Evolutionary conservation across 2,329 filamentous ascomycete species (phyloP).

Genomic region (Cyphellophora europaea): DNA sequence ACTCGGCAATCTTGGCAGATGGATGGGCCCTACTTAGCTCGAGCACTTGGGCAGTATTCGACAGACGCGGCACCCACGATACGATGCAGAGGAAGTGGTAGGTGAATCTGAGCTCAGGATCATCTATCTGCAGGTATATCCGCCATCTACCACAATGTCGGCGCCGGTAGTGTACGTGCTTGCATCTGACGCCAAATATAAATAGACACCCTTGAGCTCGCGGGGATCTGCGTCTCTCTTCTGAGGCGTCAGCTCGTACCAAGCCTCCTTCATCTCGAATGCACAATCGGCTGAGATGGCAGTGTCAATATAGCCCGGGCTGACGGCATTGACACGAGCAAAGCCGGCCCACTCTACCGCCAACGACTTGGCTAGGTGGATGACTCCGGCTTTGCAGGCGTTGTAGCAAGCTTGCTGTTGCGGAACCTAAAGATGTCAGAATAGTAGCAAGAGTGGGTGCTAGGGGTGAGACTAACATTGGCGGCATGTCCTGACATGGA

Average conservation of each 20-base stretch:
- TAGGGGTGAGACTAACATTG: conserved; percentile 45
- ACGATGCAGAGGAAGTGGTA: too few species aligned
- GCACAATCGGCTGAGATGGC: conserved; percentile 46
- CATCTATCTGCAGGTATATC: too few species aligned
- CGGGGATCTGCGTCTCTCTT: conserved; percentile 57
- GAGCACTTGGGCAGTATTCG: too few species aligned
- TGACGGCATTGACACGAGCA: conserved; percentile 28
- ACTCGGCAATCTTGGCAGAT: too few species aligned
- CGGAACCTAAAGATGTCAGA: too few species aligned
- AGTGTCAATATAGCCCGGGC: conserved; percentile 31
- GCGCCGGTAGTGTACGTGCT: conserved; percentile 68
- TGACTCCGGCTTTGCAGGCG: conserved; percentile 26
- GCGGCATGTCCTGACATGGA: conserved; percentile 70
- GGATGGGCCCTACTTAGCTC: too few species aligned
- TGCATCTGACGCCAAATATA: conserved; percentile 72
- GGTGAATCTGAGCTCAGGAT: too few species aligned
- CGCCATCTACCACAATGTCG: conserved; percentile 67
- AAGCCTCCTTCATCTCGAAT: conserved; percentile 46
- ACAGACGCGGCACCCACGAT: too few species aligned
- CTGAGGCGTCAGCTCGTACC: conserved; percentile 50
- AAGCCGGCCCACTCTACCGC: conserved; percentile 29
- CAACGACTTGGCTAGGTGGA: conserved; percentile 30
- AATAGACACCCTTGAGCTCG: conserved; percentile 72
- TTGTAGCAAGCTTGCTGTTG: conserved; percentile 58
- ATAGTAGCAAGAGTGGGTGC: too few species aligned